phyloP scores from a whole-genome alignment of 345 rosid genomes.

The Brassica juncea region DNA sequence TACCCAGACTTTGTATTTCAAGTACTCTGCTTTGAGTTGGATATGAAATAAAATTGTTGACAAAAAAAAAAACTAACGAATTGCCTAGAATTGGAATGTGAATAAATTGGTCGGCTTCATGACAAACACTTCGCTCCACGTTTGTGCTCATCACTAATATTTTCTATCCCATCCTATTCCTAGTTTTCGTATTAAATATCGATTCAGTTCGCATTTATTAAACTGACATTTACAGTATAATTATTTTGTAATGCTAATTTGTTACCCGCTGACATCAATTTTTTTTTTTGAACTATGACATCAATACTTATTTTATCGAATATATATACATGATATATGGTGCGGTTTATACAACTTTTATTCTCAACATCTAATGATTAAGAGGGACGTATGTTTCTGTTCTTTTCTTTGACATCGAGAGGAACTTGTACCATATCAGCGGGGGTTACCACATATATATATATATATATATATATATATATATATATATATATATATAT shows the following conservation, averaged over 20 bases:
- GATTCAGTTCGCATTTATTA: not conserved
- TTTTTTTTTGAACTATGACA: too few species aligned
- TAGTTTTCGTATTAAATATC: not conserved
- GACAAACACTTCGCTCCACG: conserved; percentile 9
- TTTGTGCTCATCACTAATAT: not conserved
- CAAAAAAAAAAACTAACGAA: not conserved
- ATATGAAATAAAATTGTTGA: too few species aligned
- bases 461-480: not conserved
- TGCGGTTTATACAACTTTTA: not conserved
- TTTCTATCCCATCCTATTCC: not conserved
- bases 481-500: too few species aligned
- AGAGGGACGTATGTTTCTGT: not conserved
- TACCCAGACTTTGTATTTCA: too few species aligned
- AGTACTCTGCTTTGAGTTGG: too few species aligned
- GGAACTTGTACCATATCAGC: not conserved
- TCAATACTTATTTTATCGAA: not conserved
- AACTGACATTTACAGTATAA: not conserved
- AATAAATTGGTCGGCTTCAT: not conserved
- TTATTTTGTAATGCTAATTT: not conserved
- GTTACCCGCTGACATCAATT: not conserved
- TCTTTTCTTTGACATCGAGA: not conserved
- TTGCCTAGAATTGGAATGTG: not conserved
- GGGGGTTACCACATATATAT: not conserved
- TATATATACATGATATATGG: not conserved
- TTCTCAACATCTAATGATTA: not conserved